A percentile compares a stretch with the other conserved stretches of the same genome.
Conservation (phyloP, 441 rosid genomes). For the Kokia cookei region DNA sequence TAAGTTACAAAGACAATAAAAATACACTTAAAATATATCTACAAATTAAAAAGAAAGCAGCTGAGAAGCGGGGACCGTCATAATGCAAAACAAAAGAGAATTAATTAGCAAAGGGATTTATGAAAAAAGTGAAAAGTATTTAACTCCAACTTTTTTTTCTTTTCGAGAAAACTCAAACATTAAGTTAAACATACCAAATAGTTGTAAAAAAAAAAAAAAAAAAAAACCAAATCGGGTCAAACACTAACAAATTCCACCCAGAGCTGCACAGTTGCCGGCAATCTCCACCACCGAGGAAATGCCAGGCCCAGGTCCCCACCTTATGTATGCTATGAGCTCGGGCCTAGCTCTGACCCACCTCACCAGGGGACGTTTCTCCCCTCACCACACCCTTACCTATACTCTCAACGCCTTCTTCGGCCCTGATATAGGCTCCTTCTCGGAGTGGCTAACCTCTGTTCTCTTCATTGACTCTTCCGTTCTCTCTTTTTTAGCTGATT, state of each 20-base stretch:
- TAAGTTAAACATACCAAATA: no score
- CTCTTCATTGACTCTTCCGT: slow-evolving; percentile 27
- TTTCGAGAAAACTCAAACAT: no score
- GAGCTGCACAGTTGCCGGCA: neutral
- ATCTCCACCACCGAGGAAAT: slow-evolving; percentile 9
- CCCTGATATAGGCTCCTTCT: slow-evolving; percentile 67
- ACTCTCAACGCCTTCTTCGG: slow-evolving; percentile 69
- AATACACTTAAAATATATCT: no score
- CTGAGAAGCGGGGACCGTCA: no score
- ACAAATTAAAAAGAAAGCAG: no score
- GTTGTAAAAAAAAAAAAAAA: no score
- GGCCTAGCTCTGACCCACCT: slow-evolving; percentile 44
- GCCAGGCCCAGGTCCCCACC: slow-evolving; percentile 75
- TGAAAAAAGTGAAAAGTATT: no score
- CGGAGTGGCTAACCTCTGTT: slow-evolving; percentile 33
- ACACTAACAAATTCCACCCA: neutral
- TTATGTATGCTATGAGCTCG: slow-evolving; percentile 54
- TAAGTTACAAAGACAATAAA: no score
- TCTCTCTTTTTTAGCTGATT: slow-evolving; percentile 29
- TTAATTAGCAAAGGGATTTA: no score
- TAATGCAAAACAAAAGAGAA: no score
- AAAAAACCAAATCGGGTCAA: neutral
- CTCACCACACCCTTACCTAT: slow-evolving; percentile 54
- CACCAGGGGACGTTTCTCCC: slow-evolving; percentile 44
- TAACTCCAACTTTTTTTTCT: no score